phyloP scores from a whole-genome alignment of 495 filamentous ascomycete species.

The Neurospora sublineolata region DNA sequence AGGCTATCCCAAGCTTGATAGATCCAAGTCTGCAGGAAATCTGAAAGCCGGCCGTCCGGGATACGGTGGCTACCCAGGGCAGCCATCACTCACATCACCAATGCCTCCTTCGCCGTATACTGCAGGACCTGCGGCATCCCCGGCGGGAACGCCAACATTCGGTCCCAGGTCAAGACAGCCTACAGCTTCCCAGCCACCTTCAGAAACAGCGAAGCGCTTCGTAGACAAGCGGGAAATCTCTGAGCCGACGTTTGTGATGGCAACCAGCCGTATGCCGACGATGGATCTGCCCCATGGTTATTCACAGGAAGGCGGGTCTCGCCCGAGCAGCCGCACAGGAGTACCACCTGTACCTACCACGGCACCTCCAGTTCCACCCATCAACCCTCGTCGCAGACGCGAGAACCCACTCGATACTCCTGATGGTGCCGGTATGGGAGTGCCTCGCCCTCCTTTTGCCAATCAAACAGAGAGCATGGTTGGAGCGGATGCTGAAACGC shows the following conservation, averaged over 20 bases:
- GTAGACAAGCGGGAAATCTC: slow-evolving; percentile 71
- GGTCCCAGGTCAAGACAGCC: slow-evolving; percentile 17
- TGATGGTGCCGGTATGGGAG: slow-evolving; percentile 29
- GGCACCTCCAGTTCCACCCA: slow-evolving; percentile 53
- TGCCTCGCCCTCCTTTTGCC: slow-evolving; percentile 13
- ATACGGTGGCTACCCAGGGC: slow-evolving; percentile 21
- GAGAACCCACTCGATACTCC: slow-evolving; percentile 44
- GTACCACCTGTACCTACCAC: slow-evolving; percentile 3
- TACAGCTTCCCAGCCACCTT: slow-evolving; percentile 38
- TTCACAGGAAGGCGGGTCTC: slow-evolving; percentile 25
- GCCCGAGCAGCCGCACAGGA: slow-evolving; percentile 20
- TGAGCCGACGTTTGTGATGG: slow-evolving; percentile 69
- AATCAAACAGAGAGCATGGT: slow-evolving; percentile 12
- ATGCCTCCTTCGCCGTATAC: slow-evolving; percentile 21
- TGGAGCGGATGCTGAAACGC: slow-evolving; percentile 26
- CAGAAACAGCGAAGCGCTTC: slow-evolving; percentile 44
- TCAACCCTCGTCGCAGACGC: slow-evolving; percentile 55
- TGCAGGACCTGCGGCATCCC: slow-evolving; percentile 10
- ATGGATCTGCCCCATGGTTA: slow-evolving; percentile 41
- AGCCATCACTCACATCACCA: slow-evolving; percentile 38
- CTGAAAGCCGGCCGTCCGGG: slow-evolving; percentile 20
- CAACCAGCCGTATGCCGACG: slow-evolving; percentile 60
- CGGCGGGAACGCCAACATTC: slow-evolving; percentile 18
- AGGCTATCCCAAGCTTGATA: slow-evolving; percentile 29
- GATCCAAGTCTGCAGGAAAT: slow-evolving; percentile 19